Conservation (phyloP, 257 asterid species). For the Solanum dulcamara region DNA sequence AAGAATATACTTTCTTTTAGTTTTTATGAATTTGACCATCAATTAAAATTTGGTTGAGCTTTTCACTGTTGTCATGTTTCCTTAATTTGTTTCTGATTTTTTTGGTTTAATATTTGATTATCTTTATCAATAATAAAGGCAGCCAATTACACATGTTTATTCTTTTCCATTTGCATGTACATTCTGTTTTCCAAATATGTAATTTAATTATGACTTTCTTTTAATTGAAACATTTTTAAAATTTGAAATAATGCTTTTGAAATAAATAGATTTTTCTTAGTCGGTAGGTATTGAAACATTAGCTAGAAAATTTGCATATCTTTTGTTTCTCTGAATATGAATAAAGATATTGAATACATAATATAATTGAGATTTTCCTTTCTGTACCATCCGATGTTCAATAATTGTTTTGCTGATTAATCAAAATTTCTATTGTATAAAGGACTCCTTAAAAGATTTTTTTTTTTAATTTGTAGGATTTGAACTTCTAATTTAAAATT, state of each 20-base stretch:
- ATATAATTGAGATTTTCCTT: background rate
- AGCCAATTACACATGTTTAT: background rate
- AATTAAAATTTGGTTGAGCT: background rate
- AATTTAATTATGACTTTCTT: background rate
- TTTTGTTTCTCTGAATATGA: too few relatives aligned
- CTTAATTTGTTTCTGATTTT: too few relatives aligned
- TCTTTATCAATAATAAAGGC: background rate
- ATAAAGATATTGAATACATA: background rate
- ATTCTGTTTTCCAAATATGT: background rate
- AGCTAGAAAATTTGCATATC: background rate
- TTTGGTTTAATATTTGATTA: background rate
- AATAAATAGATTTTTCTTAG: too few relatives aligned
- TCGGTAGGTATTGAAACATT: too few relatives aligned
- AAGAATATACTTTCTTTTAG: too few relatives aligned
- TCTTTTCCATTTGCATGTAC: background rate
- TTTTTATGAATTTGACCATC: background rate
- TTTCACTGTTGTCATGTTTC: background rate
- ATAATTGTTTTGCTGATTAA: background rate
- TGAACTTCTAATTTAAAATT: too few relatives aligned
- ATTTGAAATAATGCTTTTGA: too few relatives aligned
- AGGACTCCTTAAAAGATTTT: background rate
- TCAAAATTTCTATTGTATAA: background rate
- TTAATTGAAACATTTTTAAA: too few relatives aligned
- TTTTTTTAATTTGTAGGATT: too few relatives aligned
- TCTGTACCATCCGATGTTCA: background rate